phyloP scores from a whole-genome alignment of 768 basidiomycete species.

The Termitomyces sp. region DNA sequence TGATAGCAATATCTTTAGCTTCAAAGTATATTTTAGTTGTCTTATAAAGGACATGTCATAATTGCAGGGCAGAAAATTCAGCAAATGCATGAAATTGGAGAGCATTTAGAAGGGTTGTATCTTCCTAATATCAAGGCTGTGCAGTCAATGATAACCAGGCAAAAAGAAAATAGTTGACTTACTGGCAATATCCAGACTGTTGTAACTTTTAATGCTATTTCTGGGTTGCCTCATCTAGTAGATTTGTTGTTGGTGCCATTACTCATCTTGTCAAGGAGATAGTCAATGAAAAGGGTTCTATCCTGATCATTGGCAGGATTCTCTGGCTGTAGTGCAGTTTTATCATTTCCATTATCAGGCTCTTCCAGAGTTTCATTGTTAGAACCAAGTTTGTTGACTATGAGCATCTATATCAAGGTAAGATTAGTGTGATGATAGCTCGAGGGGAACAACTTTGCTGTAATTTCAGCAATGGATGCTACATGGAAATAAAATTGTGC shows the following conservation, averaged over 20 bases:
- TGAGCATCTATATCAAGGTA: too few species aligned
- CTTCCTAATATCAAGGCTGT: background rate
- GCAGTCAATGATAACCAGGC: background rate
- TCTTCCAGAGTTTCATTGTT: too few species aligned
- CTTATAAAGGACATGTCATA: background rate
- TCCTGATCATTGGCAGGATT: too few species aligned
- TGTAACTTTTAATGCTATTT: too few species aligned
- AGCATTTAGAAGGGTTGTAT: background rate
- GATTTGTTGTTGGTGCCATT: background rate
- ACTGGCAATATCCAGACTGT: background rate
- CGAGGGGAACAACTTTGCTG: too few species aligned
- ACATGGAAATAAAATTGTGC: too few species aligned
- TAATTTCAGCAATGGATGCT: too few species aligned
- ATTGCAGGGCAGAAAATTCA: background rate
- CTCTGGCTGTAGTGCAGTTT: too few species aligned
- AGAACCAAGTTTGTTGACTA: too few species aligned
- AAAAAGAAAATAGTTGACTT: background rate
- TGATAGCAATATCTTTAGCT: background rate
- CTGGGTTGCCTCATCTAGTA: background rate
- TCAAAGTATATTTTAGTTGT: background rate
- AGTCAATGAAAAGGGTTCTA: too few species aligned
- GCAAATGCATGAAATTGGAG: background rate
- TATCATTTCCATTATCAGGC: too few species aligned
- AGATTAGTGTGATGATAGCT: too few species aligned
- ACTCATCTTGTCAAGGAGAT: background rate